Evolutionary conservation across 179 eudicot species (phyloP), one percentile per base, ranked within the genome.

Genomic region (Dionaea muscipula): DNA sequence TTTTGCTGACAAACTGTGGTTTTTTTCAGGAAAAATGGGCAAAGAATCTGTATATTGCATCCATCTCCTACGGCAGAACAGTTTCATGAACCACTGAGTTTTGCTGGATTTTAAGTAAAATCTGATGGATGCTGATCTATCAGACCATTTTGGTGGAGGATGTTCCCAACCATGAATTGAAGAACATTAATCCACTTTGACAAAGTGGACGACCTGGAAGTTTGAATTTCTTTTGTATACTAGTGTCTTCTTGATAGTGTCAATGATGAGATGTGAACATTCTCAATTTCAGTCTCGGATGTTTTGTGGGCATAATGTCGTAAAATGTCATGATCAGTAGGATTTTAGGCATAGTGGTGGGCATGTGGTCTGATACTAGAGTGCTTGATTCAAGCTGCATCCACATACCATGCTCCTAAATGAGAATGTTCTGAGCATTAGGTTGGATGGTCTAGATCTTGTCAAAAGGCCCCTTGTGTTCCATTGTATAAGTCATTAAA

Each of bases 21-120:
- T 50, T 3, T 53, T 4, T 69, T 78, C 82, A 88, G 96, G 96
- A 88, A 65, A 88, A 88, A 68, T 88, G 96, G 96, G 84, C 74
- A 9, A 88, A 82, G 67, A 82, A 82, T 64, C 78, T 88, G 39
- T 88, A 88, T 47, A 73, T 88, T 70, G 84, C 96, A 12, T 85
- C 91, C 24, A 67, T 88, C 31, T 82, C 91, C 55, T 86, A 81
- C 69, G 95, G 97, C 54, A 81, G 90, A 62, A 90, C 95, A 16
- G 94, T 83, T 46, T 81, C 94, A 7, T 86, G 77, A 89, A 70
- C 61, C 60, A 65, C 55, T 33, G 59, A 59, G 20, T 21, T 47
- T 62, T 65, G 46, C 55, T 27, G 15, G 47, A 51, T 56, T n/a
- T 40, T 35, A 20, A 10, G 18, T 33, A 9, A 13, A 22, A 16